Conservation (phyloP, 148 eudicot genomes). For the Rhododendron ovatum region DNA sequence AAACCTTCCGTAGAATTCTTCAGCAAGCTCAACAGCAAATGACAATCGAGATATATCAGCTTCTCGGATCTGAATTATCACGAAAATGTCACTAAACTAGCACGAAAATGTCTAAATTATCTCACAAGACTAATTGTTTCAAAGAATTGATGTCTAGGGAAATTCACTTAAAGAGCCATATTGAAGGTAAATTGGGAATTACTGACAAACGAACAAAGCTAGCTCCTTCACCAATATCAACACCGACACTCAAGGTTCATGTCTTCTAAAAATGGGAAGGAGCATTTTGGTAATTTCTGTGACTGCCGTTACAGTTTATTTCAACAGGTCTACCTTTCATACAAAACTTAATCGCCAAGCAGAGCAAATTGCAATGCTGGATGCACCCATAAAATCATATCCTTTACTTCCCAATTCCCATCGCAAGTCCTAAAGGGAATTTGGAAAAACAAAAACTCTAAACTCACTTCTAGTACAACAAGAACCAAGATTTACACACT, state of each 20-base stretch:
- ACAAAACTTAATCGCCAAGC: background rate
- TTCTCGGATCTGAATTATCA: slow-evolving; percentile 66
- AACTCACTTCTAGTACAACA: background rate
- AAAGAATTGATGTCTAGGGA: background rate
- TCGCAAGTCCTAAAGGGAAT: background rate
- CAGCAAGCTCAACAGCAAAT: slow-evolving; percentile 99
- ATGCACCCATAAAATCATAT: background rate
- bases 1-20: slow-evolving; percentile 96
- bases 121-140: background rate
- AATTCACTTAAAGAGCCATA: background rate
- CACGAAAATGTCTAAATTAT: background rate
- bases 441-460: background rate
- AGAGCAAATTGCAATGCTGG: background rate
- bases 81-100: background rate
- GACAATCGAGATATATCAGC: slow-evolving; percentile 97
- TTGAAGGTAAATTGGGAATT: slow-evolving; percentile 1
- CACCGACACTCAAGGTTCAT: background rate
- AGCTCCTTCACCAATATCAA: background rate
- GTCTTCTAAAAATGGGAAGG: background rate
- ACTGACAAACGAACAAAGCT: background rate
- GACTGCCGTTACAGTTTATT: background rate
- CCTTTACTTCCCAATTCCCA: background rate
- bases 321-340: background rate
- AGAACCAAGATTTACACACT: background rate
- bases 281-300: background rate